phyloP scores from a whole-genome alignment of 768 basidiomycete genomes.

The Cantharellus anzutake region DNA sequence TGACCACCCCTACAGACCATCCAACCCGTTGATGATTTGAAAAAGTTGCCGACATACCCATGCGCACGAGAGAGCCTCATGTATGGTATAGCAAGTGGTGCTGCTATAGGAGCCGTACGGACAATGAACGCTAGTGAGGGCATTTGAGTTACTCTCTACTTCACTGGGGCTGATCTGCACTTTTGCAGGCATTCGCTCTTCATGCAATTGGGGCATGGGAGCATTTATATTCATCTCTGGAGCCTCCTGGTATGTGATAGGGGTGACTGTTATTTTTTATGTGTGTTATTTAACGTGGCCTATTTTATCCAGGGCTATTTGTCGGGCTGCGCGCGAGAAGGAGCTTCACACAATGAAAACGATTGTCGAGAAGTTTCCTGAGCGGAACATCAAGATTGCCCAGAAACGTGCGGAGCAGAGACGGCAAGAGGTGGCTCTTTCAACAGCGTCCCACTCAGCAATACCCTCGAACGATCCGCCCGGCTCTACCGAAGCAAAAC shows the following conservation, averaged over 20 bases:
- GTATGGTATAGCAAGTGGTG: conserved; percentile 62
- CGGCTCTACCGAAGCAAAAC: background rate
- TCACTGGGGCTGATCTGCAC: background rate
- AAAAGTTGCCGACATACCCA: conserved; percentile 47
- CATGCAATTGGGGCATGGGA: conserved; percentile 63
- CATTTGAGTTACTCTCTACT: background rate
- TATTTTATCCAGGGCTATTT: conserved; percentile 8
- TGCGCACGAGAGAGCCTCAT: conserved; percentile 61
- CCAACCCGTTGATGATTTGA: conserved; percentile 27
- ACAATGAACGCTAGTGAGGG: conserved; percentile 41
- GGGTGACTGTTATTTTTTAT: too few species aligned
- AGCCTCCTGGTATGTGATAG: conserved; percentile 41
- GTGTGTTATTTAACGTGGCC: background rate
- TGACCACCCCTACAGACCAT: too few species aligned
- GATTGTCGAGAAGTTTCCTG: conserved; percentile 9
- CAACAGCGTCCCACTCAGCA: background rate
- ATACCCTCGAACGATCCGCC: background rate
- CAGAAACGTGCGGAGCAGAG: conserved; percentile 6
- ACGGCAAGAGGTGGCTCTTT: background rate
- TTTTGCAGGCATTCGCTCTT: conserved; percentile 35
- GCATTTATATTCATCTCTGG: conserved; percentile 50
- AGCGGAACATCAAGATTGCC: conserved; percentile 8
- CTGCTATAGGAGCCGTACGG: conserved; percentile 56
- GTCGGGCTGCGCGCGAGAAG: conserved; percentile 6
- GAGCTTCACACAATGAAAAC: conserved; percentile 8